Evolutionary conservation across 495 filamentous ascomycete genomes (phyloP), one percentile per base, ranked within the genome.

Genomic region (Talaromyces wortmannii): DNA sequence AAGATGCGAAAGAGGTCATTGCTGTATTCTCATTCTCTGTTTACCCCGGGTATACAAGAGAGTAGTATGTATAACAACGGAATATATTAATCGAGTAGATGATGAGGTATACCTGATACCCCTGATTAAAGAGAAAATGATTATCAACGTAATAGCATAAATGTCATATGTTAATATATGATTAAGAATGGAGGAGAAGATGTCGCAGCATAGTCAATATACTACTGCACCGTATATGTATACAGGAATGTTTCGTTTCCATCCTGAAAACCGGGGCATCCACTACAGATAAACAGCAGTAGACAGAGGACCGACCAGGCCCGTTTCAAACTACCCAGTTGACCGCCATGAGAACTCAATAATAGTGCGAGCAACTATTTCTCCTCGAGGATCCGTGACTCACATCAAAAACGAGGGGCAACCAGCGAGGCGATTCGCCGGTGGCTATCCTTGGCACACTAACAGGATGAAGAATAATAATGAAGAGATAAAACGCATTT

Each of bases 1-100:
- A 74, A 53, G 66, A 56, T 75, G 62, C 52, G 74, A 82, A 49
- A 67, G 63, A 6, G 72, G 66, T 32, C n/a, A 46, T 33, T 43
- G 54, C 13, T 32, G 51, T 57, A 10, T 23, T 43, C 42, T 52
- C 16, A 53, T 48, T 55, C 6, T 42, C 10, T 55, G n/a, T n/a
- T 43, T 29, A 15, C 40, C 10, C n/a, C 29, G n/a, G 30, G 31
- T 45, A 33, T 48, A 48, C 15, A 48, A 23, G 23, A 23, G 23
- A 23, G 23, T 23, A 23, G 23, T 23, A n/a, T n/a, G n/a, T n/a
- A n/a, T n/a, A n/a, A n/a, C n/a, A n/a, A 29, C n/a, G 45, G 45
- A 48, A 48, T n/a, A 31, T 1, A 30, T n/a, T 18, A 23, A 6
- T 4, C 7, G 15, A 30, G 48, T 18, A 23, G 12, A 30, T 31